These are phyloP conservation scores for Colletotrichum tofieldiae DNA, from an alignment of 2,329 filamentous ascomycete species.

Conservation along the genomic window DNA sequence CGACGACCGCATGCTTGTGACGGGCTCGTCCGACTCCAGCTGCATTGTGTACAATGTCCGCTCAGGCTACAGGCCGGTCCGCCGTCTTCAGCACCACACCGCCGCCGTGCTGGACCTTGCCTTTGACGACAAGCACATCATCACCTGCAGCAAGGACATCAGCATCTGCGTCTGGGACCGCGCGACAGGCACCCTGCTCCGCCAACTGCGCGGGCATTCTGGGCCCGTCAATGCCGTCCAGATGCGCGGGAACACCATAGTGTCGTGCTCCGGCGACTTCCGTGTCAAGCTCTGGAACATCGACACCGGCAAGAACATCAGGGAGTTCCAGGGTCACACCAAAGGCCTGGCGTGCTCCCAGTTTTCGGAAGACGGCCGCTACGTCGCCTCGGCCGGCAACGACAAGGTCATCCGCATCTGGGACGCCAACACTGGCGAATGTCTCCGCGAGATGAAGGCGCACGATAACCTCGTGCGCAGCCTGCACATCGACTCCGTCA, in stretches of 20 bases:
- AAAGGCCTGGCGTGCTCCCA: conserved; percentile 96
- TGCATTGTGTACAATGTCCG: conserved; percentile 94
- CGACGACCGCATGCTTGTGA: conserved; percentile 92
- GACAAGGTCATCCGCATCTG: conserved; percentile 97
- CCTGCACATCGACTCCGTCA: conserved; percentile 90
- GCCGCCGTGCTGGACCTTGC: conserved; percentile 95
- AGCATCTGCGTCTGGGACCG: conserved; percentile 97
- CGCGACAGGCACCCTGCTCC: conserved; percentile 80
- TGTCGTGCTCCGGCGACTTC: conserved; percentile 95
- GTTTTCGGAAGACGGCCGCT: conserved; percentile 94
- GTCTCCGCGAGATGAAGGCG: conserved; percentile 84
- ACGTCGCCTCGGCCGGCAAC: conserved; percentile 94
- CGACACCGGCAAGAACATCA: conserved; percentile 87
- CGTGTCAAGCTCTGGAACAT: conserved; percentile 97
- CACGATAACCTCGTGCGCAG: conserved; percentile 91
- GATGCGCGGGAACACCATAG: conserved; percentile 91
- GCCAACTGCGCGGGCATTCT: conserved; percentile 86
- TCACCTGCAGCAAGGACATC: conserved; percentile 97
- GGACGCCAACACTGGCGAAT: conserved; percentile 91
- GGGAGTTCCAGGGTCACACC: conserved; percentile 91
- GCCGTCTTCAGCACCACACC: conserved; percentile 82
- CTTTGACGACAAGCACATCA: conserved; percentile 92
- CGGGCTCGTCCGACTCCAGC: conserved; percentile 91
- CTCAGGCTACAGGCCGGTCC: conserved; percentile 83
- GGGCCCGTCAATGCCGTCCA: conserved; percentile 98